Evolutionary conservation across 805 yeast genomes (phyloP).

Genomic region (Candida jianshihensis): DNA sequence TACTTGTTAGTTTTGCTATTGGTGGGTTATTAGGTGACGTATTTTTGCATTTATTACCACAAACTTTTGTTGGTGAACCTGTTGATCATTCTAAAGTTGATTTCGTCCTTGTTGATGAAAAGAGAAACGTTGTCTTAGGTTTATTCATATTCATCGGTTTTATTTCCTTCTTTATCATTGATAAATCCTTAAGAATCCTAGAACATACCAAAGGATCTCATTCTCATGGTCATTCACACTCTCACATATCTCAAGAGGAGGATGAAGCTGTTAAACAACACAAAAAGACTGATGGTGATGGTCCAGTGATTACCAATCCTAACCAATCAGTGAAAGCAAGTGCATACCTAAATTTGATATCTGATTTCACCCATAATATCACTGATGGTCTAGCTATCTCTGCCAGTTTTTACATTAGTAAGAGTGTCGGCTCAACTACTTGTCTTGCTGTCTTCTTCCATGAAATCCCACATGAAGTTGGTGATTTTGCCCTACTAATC

Average conservation of each 20-base stretch:
- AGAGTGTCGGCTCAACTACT: constrained; percentile 58
- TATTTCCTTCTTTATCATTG: constrained; percentile 51
- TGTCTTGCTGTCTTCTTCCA: constrained; percentile 67
- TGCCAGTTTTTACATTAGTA: constrained; percentile 57
- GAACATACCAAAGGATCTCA: constrained; percentile 29
- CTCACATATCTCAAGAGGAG: constrained; percentile 22
- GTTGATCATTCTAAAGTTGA: constrained; percentile 31
- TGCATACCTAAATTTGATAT: constrained; percentile 58
- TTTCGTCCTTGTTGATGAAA: constrained; percentile 45
- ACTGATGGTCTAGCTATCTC: constrained; percentile 76
- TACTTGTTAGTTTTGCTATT: constrained; percentile 63
- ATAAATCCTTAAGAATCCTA: constrained; percentile 49
- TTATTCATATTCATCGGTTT: constrained; percentile 56
- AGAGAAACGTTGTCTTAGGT: constrained; percentile 43
- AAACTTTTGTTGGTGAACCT: constrained; percentile 50
- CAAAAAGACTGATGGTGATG: constrained; percentile 20
- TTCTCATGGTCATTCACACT: constrained; percentile 37
- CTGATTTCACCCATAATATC: constrained; percentile 68
- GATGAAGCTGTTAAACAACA: constrained; percentile 12
- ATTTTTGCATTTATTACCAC: constrained; percentile 66
- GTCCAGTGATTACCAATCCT: constrained; percentile 27
- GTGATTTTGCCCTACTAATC: constrained; percentile 68
- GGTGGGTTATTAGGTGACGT: constrained; percentile 76
- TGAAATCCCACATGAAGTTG: constrained; percentile 77
- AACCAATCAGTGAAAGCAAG: constrained; percentile 32